These are phyloP conservation scores for Hibiscus syriacus DNA, from an alignment of 345 rosid species.

Conservation along the genomic window DNA sequence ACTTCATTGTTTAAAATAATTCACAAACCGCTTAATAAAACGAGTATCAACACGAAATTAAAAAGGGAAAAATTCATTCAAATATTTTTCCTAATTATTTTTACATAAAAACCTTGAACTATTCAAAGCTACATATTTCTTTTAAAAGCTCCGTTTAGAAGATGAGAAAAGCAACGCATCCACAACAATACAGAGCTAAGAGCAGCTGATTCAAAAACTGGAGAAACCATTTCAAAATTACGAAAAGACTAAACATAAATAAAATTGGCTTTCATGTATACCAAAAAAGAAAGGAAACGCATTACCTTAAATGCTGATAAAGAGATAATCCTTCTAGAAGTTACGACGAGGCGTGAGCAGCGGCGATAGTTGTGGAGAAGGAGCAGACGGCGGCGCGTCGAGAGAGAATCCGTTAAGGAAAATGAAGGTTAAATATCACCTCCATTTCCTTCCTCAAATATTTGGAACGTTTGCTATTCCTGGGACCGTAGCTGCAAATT, in stretches of 20 bases:
- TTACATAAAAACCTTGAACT: background rate
- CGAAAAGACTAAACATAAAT: background rate
- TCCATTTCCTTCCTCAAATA: constrained; percentile 25
- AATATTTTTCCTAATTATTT: background rate
- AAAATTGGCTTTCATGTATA: background rate
- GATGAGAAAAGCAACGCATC: background rate
- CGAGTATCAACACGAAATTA: background rate
- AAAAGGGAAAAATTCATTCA: background rate
- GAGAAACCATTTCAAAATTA: background rate
- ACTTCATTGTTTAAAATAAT: background rate
- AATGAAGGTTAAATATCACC: constrained; percentile 16
- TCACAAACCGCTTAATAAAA: background rate
- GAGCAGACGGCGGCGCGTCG: background rate
- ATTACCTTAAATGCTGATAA: background rate
- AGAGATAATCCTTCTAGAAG: background rate
- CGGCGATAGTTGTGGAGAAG: background rate
- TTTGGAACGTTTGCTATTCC: background rate
- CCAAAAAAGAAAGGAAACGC: background rate
- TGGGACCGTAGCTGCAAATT: background rate
- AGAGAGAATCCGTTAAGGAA: background rate
- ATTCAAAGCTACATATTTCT: background rate
- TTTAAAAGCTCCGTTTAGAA: background rate
- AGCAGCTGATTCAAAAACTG: background rate
- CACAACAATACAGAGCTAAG: background rate
- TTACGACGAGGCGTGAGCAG: background rate